These are phyloP conservation scores for Coriaria nepalensis DNA, from an alignment of 306 rosid species.

Conservation along the genomic window DNA sequence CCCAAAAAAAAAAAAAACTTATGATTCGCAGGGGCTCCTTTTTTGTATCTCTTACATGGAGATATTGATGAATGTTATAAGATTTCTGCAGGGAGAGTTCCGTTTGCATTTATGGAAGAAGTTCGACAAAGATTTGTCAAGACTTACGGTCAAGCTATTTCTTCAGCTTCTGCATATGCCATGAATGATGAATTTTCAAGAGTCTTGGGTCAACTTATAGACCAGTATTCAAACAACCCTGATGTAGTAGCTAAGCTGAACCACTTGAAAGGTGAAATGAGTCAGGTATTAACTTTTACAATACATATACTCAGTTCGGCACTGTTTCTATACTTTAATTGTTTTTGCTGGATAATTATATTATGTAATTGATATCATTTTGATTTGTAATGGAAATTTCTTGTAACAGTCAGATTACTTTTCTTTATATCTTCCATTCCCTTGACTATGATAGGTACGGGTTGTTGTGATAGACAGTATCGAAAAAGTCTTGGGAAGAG, in stretches of 20 bases:
- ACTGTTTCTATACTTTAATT: too few relatives aligned
- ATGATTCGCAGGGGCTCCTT: too few relatives aligned
- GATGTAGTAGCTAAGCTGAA: constrained; percentile 52
- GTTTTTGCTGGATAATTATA: too few relatives aligned
- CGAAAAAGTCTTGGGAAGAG: constrained; percentile 63
- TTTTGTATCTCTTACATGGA: too few relatives aligned
- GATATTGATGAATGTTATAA: too few relatives aligned
- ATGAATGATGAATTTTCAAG: constrained; percentile 78
- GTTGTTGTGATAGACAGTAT: constrained; percentile 61
- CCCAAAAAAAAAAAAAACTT: too few relatives aligned
- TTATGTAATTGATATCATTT: too few relatives aligned
- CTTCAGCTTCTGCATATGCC: constrained; percentile 50
- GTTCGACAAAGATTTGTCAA: constrained; percentile 62
- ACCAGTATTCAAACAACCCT: constrained; percentile 58
- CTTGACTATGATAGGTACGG: constrained; percentile 29
- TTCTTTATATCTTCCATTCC: too few relatives aligned
- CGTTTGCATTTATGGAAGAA: constrained; percentile 67
- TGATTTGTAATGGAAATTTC: too few relatives aligned
- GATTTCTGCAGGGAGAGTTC: constrained; percentile 41
- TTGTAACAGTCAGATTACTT: too few relatives aligned
- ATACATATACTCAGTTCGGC: too few relatives aligned
- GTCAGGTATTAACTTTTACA: constrained; percentile 31
- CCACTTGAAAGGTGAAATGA: constrained; percentile 73
- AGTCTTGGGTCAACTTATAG: constrained; percentile 58
- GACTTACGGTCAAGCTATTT: constrained; percentile 55